phyloP scores from a whole-genome alignment of 1,284 basidiomycete genomes.

The Leccinum fallax region DNA sequence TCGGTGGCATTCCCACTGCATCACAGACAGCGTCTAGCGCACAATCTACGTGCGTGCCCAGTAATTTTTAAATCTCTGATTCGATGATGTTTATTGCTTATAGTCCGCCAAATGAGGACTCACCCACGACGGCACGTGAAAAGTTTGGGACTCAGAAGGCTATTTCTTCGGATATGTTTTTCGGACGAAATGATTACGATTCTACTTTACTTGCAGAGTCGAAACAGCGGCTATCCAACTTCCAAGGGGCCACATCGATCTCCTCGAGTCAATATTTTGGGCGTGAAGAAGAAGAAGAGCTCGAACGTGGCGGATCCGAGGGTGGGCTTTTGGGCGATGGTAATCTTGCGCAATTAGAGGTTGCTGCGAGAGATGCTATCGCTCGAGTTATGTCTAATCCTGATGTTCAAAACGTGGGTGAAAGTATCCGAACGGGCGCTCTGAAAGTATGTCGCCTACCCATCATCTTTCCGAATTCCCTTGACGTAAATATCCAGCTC shows the following conservation, averaged over 20 bases:
- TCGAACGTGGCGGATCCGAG: slow-evolving; percentile 46
- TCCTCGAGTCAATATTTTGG: slow-evolving; percentile 97
- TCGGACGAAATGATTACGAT: slow-evolving; percentile 90
- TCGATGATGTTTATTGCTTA: slow-evolving; percentile 4
- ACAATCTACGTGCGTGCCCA: slow-evolving; percentile 47
- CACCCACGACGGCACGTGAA: slow-evolving; percentile 82
- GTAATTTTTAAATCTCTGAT: neutral
- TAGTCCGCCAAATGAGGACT: slow-evolving; percentile 52
- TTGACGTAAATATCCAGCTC: slow-evolving; percentile 46
- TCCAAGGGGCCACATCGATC: slow-evolving; percentile 93
- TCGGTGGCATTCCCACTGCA: slow-evolving; percentile 76
- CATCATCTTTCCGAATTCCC: slow-evolving; percentile 6
- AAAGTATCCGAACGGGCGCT: slow-evolving; percentile 81
- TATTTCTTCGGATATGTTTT: slow-evolving; percentile 98
- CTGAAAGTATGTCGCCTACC: slow-evolving; percentile 66
- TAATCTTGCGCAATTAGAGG: slow-evolving; percentile 74
- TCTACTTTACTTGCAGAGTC: slow-evolving; percentile 74
- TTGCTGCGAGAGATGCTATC: slow-evolving; percentile 80
- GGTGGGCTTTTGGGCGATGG: slow-evolving; percentile 64
- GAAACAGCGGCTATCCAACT: slow-evolving; percentile 78
- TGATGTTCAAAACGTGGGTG: slow-evolving; percentile 87
- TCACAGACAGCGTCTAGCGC: slow-evolving; percentile 47
- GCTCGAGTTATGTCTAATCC: slow-evolving; percentile 83
- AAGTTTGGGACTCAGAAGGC: slow-evolving; percentile 93
- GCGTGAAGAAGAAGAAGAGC: slow-evolving; percentile 78